Evolutionary conservation across 164 flowering plant species (phyloP).

Genomic region (Taxillus chinensis): DNA sequence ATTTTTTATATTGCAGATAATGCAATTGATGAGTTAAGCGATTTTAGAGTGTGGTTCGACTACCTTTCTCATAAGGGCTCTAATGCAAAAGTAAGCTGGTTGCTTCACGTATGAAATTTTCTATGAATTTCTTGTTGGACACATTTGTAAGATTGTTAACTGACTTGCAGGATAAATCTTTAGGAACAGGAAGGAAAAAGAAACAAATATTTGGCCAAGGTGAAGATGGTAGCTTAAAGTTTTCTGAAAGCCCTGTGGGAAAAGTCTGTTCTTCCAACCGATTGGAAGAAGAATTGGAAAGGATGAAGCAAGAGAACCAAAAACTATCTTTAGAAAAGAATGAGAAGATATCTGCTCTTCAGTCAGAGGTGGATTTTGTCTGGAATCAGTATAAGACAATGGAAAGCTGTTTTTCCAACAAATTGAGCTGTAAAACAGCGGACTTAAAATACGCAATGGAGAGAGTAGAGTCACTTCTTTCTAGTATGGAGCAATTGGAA

Average conservation of each 20-base stretch:
- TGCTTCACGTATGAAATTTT: background rate
- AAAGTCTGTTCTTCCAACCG: constrained; percentile 10
- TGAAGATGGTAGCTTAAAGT: constrained; percentile 7
- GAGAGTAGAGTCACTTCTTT: constrained; percentile 35
- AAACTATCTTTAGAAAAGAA: constrained; percentile 37
- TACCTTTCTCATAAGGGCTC: constrained; percentile 22
- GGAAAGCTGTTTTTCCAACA: constrained; percentile 38
- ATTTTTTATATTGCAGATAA: constrained; percentile 28
- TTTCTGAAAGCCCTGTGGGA: constrained; percentile 8
- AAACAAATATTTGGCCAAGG: constrained; percentile 8
- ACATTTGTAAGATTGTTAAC: background rate
- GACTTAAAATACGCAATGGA: constrained; percentile 48
- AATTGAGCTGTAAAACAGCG: constrained; percentile 25
- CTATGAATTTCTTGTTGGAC: background rate
- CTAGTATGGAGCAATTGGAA: constrained; percentile 42
- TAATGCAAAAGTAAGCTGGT: constrained; percentile 29
- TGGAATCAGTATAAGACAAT: constrained; percentile 63
- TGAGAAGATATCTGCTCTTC: constrained; percentile 52
- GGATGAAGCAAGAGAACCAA: constrained; percentile 38
- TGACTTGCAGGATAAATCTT: constrained; percentile 21
- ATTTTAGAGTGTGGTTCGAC: constrained; percentile 38
- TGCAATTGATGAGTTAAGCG: constrained; percentile 34
- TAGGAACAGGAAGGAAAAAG: constrained; percentile 4
- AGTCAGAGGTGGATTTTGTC: constrained; percentile 58
- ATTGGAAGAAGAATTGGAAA: constrained; percentile 37